phyloP scores from a whole-genome alignment of 2,329 filamentous ascomycete genomes.

The Penicillium sp. region DNA sequence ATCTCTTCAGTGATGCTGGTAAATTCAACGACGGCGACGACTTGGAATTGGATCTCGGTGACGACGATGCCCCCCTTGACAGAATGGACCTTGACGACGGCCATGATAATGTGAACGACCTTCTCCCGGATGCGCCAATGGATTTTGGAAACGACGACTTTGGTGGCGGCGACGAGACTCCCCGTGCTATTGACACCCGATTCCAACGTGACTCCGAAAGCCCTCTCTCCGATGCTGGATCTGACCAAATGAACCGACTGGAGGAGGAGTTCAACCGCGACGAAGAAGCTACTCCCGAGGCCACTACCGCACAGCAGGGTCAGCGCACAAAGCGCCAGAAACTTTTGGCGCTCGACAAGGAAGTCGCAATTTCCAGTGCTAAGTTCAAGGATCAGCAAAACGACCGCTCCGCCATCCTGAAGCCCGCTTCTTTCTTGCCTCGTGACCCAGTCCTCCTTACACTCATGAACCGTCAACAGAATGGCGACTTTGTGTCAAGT shows the following conservation, averaged over 20 bases:
- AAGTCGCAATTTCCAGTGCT: conserved; percentile 73
- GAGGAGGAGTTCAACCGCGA: conserved; percentile 37
- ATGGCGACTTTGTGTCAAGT: conserved; percentile 83
- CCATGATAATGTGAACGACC: conserved; percentile 61
- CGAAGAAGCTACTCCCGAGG: conserved; percentile 45
- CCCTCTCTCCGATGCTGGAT: conserved; percentile 69
- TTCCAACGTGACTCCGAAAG: conserved; percentile 69
- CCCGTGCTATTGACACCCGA: conserved; percentile 46
- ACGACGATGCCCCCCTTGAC: conserved; percentile 47
- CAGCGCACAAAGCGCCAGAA: conserved; percentile 79
- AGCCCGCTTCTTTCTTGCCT: conserved; percentile 78
- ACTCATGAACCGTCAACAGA: conserved; percentile 88
- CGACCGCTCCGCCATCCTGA: conserved; percentile 83
- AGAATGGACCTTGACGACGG: conserved; percentile 40
- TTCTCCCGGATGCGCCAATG: conserved; percentile 58
- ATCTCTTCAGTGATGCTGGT: conserved; percentile 62
- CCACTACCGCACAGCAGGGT: conserved; percentile 62
- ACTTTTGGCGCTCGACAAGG: conserved; percentile 76
- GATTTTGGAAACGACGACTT: conserved; percentile 55
- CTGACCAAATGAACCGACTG: conserved; percentile 61
- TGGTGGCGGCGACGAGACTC: conserved; percentile 58
- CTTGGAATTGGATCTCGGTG: conserved; percentile 49
- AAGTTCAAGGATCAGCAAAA: conserved; percentile 85
- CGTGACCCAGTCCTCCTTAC: conserved; percentile 84
- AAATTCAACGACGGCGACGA: conserved; percentile 62